These are phyloP conservation scores for Penicillium silybi DNA, from an alignment of 495 filamentous ascomycete genomes.

Conservation along the genomic window DNA sequence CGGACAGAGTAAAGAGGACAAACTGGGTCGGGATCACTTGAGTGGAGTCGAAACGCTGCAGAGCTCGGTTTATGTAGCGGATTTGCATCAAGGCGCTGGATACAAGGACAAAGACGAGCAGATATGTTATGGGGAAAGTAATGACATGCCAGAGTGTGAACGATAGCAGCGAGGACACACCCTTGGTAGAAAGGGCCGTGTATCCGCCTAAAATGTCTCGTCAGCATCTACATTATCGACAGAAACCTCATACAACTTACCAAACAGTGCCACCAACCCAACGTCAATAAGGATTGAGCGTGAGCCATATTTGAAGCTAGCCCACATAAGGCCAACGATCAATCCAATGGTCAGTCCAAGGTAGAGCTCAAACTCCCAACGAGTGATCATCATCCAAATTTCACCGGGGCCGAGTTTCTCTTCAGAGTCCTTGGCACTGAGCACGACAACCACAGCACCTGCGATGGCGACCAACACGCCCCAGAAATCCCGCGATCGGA, in stretches of 20 bases:
- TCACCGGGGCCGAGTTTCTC: slow-evolving; percentile 86
- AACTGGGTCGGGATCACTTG: slow-evolving; percentile 97
- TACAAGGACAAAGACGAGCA: slow-evolving; percentile 70
- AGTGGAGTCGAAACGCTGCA: slow-evolving; percentile 93
- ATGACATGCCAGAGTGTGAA: slow-evolving; percentile 82
- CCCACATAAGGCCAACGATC: slow-evolving; percentile 72
- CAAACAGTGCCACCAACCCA: slow-evolving; percentile 87
- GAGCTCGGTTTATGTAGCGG: slow-evolving; percentile 88
- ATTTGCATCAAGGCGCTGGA: slow-evolving; percentile 91
- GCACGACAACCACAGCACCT: slow-evolving; percentile 88
- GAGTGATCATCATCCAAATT: slow-evolving; percentile 84
- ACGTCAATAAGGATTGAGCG: slow-evolving; percentile 89
- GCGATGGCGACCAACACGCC: slow-evolving; percentile 80
- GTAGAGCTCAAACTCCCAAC: slow-evolving; percentile 88
- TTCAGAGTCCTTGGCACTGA: slow-evolving; percentile 87
- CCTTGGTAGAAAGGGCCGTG: slow-evolving; percentile 92
- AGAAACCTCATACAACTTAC: slow-evolving; percentile 46
- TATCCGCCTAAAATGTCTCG: slow-evolving; percentile 64
- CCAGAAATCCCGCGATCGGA: slow-evolving; percentile 79
- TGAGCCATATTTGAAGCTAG: slow-evolving; percentile 76
- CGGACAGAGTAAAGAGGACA: slow-evolving; percentile 90
- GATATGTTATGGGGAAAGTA: slow-evolving; percentile 87
- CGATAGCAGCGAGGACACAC: slow-evolving; percentile 89
- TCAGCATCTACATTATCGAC: slow-evolving; percentile 21
- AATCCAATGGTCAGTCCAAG: slow-evolving; percentile 67